Evolutionary conservation across 225 moss, liverwort and hornwort genomes (phyloP), one percentile per base, ranked within the genome.

Genomic region (Lunularia cruciata): DNA sequence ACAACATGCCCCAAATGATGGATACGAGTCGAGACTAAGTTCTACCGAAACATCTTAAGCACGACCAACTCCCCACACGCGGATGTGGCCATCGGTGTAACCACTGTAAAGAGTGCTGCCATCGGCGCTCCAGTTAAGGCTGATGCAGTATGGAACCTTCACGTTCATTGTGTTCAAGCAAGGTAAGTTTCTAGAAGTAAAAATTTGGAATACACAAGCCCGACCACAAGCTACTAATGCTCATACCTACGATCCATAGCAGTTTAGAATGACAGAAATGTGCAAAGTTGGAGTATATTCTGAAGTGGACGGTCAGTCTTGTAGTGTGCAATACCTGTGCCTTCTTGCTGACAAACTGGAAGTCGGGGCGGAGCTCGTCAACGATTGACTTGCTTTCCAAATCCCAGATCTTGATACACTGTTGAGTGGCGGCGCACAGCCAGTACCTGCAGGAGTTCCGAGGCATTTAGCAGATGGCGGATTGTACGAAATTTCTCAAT

Each of bases 361-460:
- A 90, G 51, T 98, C 96, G 0, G 92, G 92, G 5, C 92, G 89
- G 18, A 92, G 82, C 78, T 98, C 96, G 11, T 98, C 92, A 6
- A 98, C 96, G 34, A 88, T 66, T 67, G 90, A 93, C 89, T 98
- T 98, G 79, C 92, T 92, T 76, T 98, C 96, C 72, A 98, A 60
- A 66, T 98, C 96, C 96, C 96, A 98, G 38, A 98, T 98, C 79
- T 93, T 98, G 28, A 98, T 98, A 78, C 96, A 92, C 7, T 81
- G 68, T 62, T 98, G 96, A 9, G 96, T 98, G 31, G 96, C 96
- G 19, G 92, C 96, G 51, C 92, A 92, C 65, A 98, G 65, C 96
- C 96, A 98, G 77, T 98, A 98, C 63, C 81, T 82, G 62, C 6
- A 61, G n/a, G n/a, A 11, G 25, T 14, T 26, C 11, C 25, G 11